Evolutionary conservation across 2,329 filamentous ascomycete genomes (phyloP), one percentile per base, ranked within the genome.

Genomic region (Rasamsonia emersonii): DNA sequence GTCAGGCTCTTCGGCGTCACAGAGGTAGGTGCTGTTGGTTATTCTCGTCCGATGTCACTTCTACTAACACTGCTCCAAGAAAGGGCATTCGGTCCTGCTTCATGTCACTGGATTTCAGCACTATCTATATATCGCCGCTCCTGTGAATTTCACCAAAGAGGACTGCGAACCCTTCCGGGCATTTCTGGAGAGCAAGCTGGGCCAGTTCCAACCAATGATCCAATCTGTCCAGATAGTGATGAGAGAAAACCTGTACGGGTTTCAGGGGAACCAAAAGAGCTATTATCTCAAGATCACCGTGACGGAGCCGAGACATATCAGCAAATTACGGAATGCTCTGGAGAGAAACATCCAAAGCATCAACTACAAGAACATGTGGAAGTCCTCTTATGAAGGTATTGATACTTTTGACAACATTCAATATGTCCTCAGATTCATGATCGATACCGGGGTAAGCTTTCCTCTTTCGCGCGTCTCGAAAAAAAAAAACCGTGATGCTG

Each of bases 81-180:
- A 47, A 24, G 91, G 91, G 33, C 82, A 98, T 59, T 98, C 91
- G 3, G 86, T 94, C 23, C 75, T 98, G 58, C 69, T 98, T 9
- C 91, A 98, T 57, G 88, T 98, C 41, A 94, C 84, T 10, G 85
- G 86, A 51, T 98, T 98, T 61, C 80, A 86, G 46, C 91, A 98
- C 57, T 98, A 98, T 54, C 76, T 98, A 35, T 98, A 94, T 50
- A 77, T 96, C 27, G 82, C 85, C 7, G 91, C 93, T 0, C 91
- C 91, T 0, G 66, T 88, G 6, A 74, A 76, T 16, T 98, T 98
- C 57, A 75, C 75, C 17, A 76, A 77, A 27, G 71, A 77, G 24
- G 86, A 98, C 53, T 86, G 86, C 56, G 70, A 78, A 10, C 65
- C 74, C 1, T 98, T 82, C 68, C 83, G 81, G 53, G 67, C 75